Conservation (phyloP, 1,284 basidiomycete species). For the Trichosporon ovoides region DNA sequence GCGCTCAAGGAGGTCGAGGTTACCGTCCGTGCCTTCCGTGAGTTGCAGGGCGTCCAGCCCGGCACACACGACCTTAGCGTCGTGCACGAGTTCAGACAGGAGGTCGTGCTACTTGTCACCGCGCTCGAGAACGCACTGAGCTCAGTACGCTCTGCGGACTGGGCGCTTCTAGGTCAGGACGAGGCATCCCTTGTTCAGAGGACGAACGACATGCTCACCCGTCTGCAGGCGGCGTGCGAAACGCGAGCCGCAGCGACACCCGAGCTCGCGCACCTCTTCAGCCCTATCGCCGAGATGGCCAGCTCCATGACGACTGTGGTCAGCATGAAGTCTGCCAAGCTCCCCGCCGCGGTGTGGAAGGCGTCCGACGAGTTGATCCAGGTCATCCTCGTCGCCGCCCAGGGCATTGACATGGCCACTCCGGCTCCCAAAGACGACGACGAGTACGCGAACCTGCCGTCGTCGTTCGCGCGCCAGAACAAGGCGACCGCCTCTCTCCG, state of each 20-base stretch:
- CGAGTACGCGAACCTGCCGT: constrained; percentile 35
- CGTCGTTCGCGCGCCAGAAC: constrained; percentile 27
- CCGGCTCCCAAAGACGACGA: constrained; percentile 30
- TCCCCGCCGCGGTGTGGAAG: constrained; percentile 26
- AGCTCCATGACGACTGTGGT: constrained; percentile 10
- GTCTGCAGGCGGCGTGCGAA: constrained; percentile 4
- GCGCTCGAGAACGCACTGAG: constrained; percentile 24
- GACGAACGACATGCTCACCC: constrained; percentile 9
- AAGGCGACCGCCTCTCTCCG: constrained; percentile 32
- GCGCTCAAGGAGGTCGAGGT: constrained; percentile 34
- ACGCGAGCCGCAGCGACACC: constrained; percentile 33
- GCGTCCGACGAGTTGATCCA: constrained; percentile 56
- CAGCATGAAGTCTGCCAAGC: neutral
- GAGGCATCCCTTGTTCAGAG: constrained; percentile 21
- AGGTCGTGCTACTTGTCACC: constrained; percentile 21
- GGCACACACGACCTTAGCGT: constrained; percentile 22
- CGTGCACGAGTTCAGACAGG: constrained; percentile 29
- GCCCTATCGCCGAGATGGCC: constrained; percentile 55
- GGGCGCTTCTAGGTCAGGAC: constrained; percentile 27
- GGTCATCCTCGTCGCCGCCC: constrained; percentile 60
- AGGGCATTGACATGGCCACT: constrained; percentile 52
- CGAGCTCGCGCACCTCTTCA: constrained; percentile 53
- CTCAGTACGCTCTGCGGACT: constrained; percentile 19
- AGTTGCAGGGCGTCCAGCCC: constrained; percentile 29
- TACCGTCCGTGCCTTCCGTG: constrained; percentile 32